phyloP scores from a whole-genome alignment of 768 basidiomycete genomes.

The Lactarius psammicola region DNA sequence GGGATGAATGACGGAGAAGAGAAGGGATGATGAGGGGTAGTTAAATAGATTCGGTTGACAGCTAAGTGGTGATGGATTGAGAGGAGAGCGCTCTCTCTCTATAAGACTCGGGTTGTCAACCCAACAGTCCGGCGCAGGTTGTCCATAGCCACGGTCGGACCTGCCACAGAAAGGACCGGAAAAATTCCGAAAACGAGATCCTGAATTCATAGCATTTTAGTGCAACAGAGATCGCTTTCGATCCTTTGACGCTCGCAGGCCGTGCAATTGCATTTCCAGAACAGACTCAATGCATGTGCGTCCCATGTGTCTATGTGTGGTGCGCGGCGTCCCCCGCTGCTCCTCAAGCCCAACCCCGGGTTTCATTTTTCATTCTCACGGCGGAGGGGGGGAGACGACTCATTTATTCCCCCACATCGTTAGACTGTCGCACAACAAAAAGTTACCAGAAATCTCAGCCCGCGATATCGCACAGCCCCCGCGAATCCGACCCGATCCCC shows the following conservation, averaged over 20 bases:
- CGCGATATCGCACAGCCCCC: slow-evolving; percentile 1
- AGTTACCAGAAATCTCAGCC: not conserved
- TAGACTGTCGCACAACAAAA: not conserved
- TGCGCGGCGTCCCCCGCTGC: not conserved
- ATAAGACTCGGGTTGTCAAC: not conserved
- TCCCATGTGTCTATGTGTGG: not conserved
- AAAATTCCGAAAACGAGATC: not conserved
- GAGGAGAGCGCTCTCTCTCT: not conserved
- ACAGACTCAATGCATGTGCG: slow-evolving; percentile 5
- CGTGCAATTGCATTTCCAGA: not conserved
- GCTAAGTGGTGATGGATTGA: not conserved
- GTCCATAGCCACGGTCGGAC: not conserved
- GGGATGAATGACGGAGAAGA: not conserved
- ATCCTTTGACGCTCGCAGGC: not conserved
- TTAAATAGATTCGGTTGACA: slow-evolving; percentile 20
- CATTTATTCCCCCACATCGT: not conserved
- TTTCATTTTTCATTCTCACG: not conserved
- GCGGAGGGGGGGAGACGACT: not conserved
- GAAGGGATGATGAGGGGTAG: not conserved
- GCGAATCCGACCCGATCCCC: not conserved
- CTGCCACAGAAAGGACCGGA: not conserved
- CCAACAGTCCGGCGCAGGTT: not conserved
- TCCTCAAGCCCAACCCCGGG: not conserved
- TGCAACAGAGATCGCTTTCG: not conserved
- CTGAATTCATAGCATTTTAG: not conserved